Evolutionary conservation across 768 basidiomycete genomes (phyloP).

Genomic region (Tulasnella sp.): DNA sequence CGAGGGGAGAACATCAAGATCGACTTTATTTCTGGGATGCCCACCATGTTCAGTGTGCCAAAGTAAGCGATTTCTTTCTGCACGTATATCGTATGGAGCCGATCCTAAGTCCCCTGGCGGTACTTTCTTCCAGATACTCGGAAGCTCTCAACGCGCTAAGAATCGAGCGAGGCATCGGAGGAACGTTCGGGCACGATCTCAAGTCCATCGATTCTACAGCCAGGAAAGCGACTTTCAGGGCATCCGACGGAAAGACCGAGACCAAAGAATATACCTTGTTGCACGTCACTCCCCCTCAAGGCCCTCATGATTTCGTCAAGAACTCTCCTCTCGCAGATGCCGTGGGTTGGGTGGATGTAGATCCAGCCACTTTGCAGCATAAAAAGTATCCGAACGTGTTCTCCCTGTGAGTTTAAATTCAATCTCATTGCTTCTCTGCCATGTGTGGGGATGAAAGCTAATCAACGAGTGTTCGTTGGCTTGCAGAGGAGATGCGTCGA

Average conservation of each 20-base stretch:
- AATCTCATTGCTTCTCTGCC: not conserved
- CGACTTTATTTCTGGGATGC: conserved; percentile 84
- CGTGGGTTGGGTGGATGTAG: conserved; percentile 83
- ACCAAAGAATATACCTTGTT: conserved; percentile 72
- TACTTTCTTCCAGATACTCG: conserved; percentile 48
- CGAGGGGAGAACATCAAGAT: conserved; percentile 48
- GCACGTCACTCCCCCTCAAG: conserved; percentile 89
- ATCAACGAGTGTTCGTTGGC: conserved; percentile 57
- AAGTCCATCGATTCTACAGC: conserved; percentile 57
- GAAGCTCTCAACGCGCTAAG: conserved; percentile 74
- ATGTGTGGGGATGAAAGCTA: not conserved
- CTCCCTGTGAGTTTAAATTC: conserved; percentile 2
- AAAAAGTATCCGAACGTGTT: conserved; percentile 49
- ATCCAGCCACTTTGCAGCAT: conserved; percentile 72
- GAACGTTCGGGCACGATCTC: conserved; percentile 73
- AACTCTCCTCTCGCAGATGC: conserved; percentile 66
- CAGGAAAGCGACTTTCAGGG: conserved; percentile 78
- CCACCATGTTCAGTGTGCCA: conserved; percentile 92
- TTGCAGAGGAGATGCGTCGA: conserved; percentile 84
- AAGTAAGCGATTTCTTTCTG: conserved; percentile 35
- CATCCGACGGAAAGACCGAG: conserved; percentile 53
- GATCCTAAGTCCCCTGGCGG: not conserved
- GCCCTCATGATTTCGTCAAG: conserved; percentile 72
- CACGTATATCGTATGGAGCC: too few species aligned
- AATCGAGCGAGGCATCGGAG: conserved; percentile 68